These are phyloP conservation scores for Ambrosia trifida DNA, from an alignment of 129 eudicot species.

Conservation along the genomic window DNA sequence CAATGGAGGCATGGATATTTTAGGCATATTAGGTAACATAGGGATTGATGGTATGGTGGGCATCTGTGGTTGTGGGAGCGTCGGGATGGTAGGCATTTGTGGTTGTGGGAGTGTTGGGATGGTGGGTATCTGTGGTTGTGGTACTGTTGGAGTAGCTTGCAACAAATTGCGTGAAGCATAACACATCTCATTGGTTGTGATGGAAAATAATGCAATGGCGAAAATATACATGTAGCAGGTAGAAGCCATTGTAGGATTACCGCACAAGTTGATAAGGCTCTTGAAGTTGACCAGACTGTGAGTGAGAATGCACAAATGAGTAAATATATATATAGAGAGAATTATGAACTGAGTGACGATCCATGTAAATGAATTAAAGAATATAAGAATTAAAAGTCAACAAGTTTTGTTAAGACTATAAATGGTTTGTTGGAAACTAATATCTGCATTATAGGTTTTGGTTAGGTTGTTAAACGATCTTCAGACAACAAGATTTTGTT, in stretches of 20 bases:
- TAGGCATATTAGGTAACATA: slow-evolving; percentile 29
- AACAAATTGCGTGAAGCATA: slow-evolving; percentile 25
- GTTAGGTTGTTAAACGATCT: no score
- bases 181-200: slow-evolving; percentile 26
- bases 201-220: slow-evolving; percentile 1
- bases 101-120: slow-evolving; percentile 26
- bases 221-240: background rate
- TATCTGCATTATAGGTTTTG: no score
- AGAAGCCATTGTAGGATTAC: slow-evolving; percentile 20
- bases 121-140: slow-evolving; percentile 33
- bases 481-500: no score
- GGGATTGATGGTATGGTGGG: slow-evolving; percentile 26
- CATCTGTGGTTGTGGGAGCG: slow-evolving; percentile 31
- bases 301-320: background rate
- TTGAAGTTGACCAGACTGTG: background rate
- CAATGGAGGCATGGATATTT: slow-evolving; percentile 27
- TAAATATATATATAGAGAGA: background rate
- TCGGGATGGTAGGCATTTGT: slow-evolving; percentile 24
- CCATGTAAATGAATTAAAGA: no score
- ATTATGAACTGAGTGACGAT: no score
- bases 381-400: no score
- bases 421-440: no score
- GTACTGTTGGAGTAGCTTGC: slow-evolving; percentile 24
- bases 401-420: no score
- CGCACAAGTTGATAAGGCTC: background rate